A percentile compares a stretch with the other conserved stretches of the same genome.
Evolutionary conservation across 2,329 filamentous ascomycete species (phyloP).

Genomic region (Metarhizium robertsii): DNA sequence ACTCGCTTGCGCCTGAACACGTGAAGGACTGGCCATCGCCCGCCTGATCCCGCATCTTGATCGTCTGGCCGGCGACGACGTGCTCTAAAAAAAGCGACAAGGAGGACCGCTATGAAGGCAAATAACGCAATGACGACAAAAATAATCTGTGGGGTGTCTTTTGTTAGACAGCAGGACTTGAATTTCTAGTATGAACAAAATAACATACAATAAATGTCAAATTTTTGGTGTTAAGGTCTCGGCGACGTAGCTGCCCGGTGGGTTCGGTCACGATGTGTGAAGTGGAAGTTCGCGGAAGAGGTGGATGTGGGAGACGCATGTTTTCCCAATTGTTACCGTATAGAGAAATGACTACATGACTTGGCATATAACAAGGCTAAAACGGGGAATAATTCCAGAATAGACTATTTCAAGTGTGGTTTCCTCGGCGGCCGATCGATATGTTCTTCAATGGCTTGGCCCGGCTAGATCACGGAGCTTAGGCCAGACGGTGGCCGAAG

Average conservation of each 20-base stretch:
- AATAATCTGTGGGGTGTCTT: not conserved
- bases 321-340: not conserved
- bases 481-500: not conserved
- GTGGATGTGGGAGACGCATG: not conserved
- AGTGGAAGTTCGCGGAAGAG: not conserved
- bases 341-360: not conserved
- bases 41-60: not conserved
- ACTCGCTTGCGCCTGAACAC: conserved; percentile 10
- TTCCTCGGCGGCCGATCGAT: not conserved
- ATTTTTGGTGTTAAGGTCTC: conserved; percentile 3
- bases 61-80: not conserved
- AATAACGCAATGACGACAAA: not conserved
- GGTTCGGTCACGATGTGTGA: not conserved
- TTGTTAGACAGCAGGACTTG: not conserved
- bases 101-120: not conserved
- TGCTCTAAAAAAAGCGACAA: not conserved
- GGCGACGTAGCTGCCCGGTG: not conserved
- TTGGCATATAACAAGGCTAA: not conserved
- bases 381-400: not conserved
- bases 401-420: not conserved
- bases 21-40: not conserved
- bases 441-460: not conserved
- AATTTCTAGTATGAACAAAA: not conserved
- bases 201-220: conserved; percentile 9
- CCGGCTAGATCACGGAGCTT: not conserved